A percentile compares a stretch with the other conserved stretches of the same genome.
Conservation (phyloP, 371 early-diverging fungal species). For the Rhizopus microsporus region DNA sequence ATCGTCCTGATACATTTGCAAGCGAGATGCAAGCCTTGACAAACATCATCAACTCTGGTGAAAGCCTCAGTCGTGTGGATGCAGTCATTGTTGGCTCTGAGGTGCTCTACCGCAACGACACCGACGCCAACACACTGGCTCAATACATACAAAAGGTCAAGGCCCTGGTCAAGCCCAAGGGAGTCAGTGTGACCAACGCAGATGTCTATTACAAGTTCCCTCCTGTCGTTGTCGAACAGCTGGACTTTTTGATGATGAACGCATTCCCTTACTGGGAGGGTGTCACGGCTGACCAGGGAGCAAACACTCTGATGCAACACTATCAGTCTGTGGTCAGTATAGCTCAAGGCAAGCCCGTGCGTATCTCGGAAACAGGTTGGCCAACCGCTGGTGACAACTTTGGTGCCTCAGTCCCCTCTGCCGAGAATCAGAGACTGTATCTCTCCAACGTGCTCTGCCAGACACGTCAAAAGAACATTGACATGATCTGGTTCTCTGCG, state of each 20-base stretch:
- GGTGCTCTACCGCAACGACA: conserved; percentile 59
- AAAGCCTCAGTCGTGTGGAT: conserved; percentile 36
- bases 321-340: conserved; percentile 42
- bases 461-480: conserved; percentile 46
- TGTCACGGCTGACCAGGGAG: conserved; percentile 50
- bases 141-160: conserved; percentile 41
- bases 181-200: conserved; percentile 51
- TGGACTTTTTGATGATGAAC: conserved; percentile 66
- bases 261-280: conserved; percentile 75
- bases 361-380: conserved; percentile 73
- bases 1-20: conserved; percentile 49
- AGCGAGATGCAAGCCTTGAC: conserved; percentile 50
- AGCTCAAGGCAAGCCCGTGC: conserved; percentile 55
- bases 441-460: conserved; percentile 46
- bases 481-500: conserved; percentile 62
- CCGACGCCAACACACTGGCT: conserved; percentile 35
- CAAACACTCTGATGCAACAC: conserved; percentile 47
- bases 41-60: conserved; percentile 31
- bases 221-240: conserved; percentile 44
- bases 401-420: conserved; percentile 50
- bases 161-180: conserved; percentile 30
- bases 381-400: conserved; percentile 58
- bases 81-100: conserved; percentile 66
- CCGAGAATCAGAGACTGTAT: conserved; percentile 52
- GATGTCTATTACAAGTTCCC: conserved; percentile 60